Evolutionary conservation across 192 early-diverging fungal genomes (phyloP).

Genomic region (Dimargaris verticillata): DNA sequence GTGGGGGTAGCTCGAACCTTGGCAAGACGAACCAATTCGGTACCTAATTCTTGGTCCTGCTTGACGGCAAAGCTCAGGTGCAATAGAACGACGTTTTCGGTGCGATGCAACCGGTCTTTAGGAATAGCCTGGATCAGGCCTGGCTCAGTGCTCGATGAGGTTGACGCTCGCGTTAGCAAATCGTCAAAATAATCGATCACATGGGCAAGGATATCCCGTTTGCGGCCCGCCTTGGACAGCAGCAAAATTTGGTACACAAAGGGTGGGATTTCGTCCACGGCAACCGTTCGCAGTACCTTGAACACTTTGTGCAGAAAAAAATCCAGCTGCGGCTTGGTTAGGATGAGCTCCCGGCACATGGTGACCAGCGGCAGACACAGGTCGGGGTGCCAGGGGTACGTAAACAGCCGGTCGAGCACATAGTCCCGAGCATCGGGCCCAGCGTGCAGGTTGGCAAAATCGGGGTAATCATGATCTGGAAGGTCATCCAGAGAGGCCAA

Average conservation of each 20-base stretch:
- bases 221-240: conserved; percentile 41
- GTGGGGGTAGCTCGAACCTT: conserved; percentile 32
- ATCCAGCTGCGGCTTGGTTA: conserved; percentile 1
- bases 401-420: not conserved
- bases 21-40: conserved; percentile 23
- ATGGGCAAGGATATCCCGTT: conserved; percentile 33
- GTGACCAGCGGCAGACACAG: not conserved
- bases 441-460: not conserved
- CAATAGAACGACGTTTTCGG: conserved; percentile 51
- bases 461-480: not conserved
- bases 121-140: conserved; percentile 11
- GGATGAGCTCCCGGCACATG: not conserved
- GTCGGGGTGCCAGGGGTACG: conserved; percentile 4
- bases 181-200: conserved; percentile 41
- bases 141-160: not conserved
- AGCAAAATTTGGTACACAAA: conserved; percentile 51
- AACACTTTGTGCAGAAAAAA: not conserved
- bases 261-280: conserved; percentile 32
- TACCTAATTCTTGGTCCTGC: conserved; percentile 45
- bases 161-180: conserved; percentile 12
- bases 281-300: conserved; percentile 8
- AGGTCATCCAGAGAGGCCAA: not conserved
- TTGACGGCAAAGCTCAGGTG: conserved; percentile 54
- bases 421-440: not conserved
- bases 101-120: conserved; percentile 25